Evolutionary conservation across 179 eudicot species (phyloP), one percentile per base, ranked within the genome.

Genomic region (Drosera spatulata): DNA sequence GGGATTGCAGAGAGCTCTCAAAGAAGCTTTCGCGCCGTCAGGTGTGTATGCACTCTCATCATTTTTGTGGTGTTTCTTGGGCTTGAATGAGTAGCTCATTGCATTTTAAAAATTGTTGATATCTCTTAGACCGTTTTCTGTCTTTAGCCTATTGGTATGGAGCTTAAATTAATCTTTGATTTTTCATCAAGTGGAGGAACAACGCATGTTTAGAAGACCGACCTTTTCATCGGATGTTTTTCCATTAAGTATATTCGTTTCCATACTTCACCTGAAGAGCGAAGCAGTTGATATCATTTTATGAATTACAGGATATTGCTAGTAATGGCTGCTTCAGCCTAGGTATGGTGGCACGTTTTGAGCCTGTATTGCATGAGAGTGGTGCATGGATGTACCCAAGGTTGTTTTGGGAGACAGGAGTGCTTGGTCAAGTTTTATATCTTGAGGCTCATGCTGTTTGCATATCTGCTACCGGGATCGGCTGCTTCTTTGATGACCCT

Each of bases 371-470:
- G 79, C 68, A 66, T 13, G 72, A 74, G 8, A 79, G 75, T 64
- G 97, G 91, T 57, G 70, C 69, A 39, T 91, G 98, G 98, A 85
- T 91, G 95, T 91, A 91, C 77, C 95, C 98, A 57, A 77, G 96
- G 44, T 61, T 91, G 37, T 91, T 83, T 64, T 88, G 98, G 96
- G 96, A 88, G 74, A 82, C 96, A 52, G 97, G 96, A 56, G 85
- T 91, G 69, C 85, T 91, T 57, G 97, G 97, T 37, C 97, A 91
- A 61, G 80, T 91, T 66, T 79, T 91, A 39, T 91, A 91, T 70
- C 83, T 88, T 50, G 96, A 88, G 80, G 94, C 97, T 11, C 97
- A 85, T 74, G 95, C 95, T 46, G 79, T 83, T 70, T 88, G 95
- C 60, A 73, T 91, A 49, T 88, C 96, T 69, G 96, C 96, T 55